A percentile compares a stretch with the other conserved stretches of the same genome.
Conservation (phyloP, 306 rosid species). For the Styphnolobium japonicum region DNA sequence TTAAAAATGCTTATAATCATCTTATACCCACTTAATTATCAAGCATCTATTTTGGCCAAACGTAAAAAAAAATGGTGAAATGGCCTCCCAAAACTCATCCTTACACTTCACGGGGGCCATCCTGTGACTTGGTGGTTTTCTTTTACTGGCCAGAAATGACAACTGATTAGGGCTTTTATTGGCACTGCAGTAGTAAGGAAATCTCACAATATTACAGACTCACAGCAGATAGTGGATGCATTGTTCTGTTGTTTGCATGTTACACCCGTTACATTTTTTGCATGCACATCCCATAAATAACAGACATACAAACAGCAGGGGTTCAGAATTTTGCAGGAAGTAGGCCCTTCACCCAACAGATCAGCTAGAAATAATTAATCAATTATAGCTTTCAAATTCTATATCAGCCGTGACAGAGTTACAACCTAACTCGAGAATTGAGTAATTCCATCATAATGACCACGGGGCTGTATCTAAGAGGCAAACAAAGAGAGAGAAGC, state of each 20-base stretch:
- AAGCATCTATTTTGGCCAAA: too few relatives aligned
- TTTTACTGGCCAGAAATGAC: background rate
- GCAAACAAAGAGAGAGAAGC: background rate
- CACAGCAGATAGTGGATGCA: background rate
- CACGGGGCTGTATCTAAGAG: conserved; percentile 11
- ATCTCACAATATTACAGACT: background rate
- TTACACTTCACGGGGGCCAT: background rate
- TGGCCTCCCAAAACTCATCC: background rate
- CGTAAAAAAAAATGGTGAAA: background rate
- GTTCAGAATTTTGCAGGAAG: conserved; percentile 18
- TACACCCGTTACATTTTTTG: background rate
- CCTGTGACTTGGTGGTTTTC: background rate
- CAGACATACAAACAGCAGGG: conserved; percentile 6
- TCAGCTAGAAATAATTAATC: conserved; percentile 40
- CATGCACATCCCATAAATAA: background rate
- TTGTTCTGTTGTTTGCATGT: background rate
- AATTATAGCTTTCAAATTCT: conserved; percentile 39
- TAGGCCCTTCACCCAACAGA: conserved; percentile 32
- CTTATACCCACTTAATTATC: too few relatives aligned
- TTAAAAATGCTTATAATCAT: too few relatives aligned
- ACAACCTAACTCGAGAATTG: conserved; percentile 33
- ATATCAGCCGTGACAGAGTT: background rate
- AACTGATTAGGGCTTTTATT: conserved; percentile 2
- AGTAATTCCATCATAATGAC: conserved; percentile 54
- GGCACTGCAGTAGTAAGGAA: background rate